Conservation (phyloP, 352 stramenopile genomes). For the Globisporangium irregulare region DNA sequence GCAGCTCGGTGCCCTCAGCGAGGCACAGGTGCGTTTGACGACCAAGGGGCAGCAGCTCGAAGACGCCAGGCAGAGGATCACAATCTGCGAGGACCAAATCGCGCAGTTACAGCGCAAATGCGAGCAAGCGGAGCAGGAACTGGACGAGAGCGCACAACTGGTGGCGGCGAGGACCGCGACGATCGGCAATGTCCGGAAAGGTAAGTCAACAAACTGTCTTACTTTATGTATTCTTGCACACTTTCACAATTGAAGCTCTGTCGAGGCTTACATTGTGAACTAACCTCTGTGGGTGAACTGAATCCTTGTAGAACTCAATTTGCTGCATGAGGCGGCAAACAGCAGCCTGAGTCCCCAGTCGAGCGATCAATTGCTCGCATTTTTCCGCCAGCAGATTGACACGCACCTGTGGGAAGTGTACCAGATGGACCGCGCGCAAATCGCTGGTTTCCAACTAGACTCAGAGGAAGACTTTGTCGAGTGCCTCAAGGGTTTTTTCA, state of each 20-base stretch:
- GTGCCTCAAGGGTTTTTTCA: constrained; percentile 34
- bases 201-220: constrained; percentile 10
- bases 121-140: constrained; percentile 12
- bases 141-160: constrained; percentile 32
- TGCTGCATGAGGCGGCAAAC: constrained; percentile 25
- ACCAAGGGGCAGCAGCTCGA: neutral
- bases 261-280: too few species aligned
- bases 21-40: neutral
- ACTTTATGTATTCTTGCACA: neutral
- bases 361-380: constrained; percentile 30
- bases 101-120: constrained; percentile 14
- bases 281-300: neutral
- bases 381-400: constrained; percentile 48
- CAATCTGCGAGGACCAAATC: neutral
- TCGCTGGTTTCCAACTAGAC: constrained; percentile 24
- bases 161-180: constrained; percentile 36
- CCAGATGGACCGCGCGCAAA: constrained; percentile 24
- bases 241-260: too few species aligned
- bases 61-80: neutral
- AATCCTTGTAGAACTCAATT: constrained; percentile 25
- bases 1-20: neutral
- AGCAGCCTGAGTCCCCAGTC: constrained; percentile 11
- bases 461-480: constrained; percentile 35
- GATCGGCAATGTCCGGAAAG: constrained; percentile 56
- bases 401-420: constrained; percentile 44